phyloP scores from a whole-genome alignment of 306 rosid genomes.

The Lagenaria siceraria region DNA sequence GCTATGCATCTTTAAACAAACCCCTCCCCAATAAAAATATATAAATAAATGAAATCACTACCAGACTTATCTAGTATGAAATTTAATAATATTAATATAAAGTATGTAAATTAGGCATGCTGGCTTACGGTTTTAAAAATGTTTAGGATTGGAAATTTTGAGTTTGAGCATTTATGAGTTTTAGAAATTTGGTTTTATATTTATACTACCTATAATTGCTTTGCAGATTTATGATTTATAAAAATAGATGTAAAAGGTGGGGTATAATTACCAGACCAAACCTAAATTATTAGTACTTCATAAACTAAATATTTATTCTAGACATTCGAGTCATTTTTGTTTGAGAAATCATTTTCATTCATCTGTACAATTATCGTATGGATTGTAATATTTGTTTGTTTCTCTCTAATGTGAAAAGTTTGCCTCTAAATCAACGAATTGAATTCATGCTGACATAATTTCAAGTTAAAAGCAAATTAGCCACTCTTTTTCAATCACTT shows the following conservation, averaged over 20 bases:
- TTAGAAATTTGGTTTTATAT: not conserved
- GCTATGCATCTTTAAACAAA: not conserved
- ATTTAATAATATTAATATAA: not conserved
- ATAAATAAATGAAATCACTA: not conserved
- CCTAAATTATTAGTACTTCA: not conserved
- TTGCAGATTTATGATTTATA: not conserved
- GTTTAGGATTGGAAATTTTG: not conserved
- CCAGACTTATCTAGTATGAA: not conserved
- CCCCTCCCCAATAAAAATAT: not conserved
- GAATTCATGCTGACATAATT: not conserved
- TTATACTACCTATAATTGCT: not conserved
- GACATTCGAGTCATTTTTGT: not conserved
- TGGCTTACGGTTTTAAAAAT: not conserved
- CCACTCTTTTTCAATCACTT: slow-evolving; percentile 5
- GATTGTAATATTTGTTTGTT: not conserved
- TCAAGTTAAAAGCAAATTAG: not conserved
- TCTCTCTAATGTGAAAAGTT: not conserved
- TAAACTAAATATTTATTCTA: not conserved
- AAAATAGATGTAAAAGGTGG: not conserved
- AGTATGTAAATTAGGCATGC: not conserved
- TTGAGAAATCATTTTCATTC: not conserved
- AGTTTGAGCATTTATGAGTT: not conserved
- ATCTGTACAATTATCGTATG: not conserved
- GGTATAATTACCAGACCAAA: not conserved
- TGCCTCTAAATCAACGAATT: slow-evolving; percentile 8